Conservation (phyloP, 1,139 yeast genomes). For the Lodderomyces elongisporus region DNA sequence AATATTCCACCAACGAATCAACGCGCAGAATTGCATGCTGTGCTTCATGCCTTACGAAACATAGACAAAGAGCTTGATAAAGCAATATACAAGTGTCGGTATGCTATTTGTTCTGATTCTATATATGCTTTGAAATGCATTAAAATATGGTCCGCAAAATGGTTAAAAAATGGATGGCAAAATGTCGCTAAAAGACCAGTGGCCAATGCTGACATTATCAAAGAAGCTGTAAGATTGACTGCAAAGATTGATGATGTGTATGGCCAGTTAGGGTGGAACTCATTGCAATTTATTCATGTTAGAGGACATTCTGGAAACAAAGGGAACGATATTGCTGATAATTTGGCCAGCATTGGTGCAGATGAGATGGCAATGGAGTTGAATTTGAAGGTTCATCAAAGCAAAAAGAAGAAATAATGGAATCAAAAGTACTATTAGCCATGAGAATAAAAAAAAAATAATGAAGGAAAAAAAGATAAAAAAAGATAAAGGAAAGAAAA, state of each 20-base stretch:
- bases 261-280: constrained; percentile 23
- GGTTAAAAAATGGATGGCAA: constrained; percentile 54
- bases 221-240: constrained; percentile 20
- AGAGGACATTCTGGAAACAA: constrained; percentile 63
- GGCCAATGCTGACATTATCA: constrained; percentile 48
- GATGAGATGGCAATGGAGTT: constrained; percentile 22
- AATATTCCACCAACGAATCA: constrained; percentile 59
- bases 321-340: constrained; percentile 80
- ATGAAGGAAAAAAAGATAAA: no score
- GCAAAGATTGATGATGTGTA: constrained; percentile 26
- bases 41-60: constrained; percentile 47
- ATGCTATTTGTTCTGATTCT: constrained; percentile 50
- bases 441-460: no score
- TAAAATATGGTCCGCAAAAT: constrained; percentile 45
- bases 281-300: constrained; percentile 51
- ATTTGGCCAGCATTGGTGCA: constrained; percentile 66
- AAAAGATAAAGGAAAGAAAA: no score
- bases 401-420: no score
- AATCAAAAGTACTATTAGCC: no score
- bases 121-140: constrained; percentile 46
- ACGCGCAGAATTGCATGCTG: constrained; percentile 73
- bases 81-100: constrained; percentile 16
- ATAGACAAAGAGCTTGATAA: constrained; percentile 23
- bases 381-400: no score
- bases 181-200: constrained; percentile 42